Evolutionary conservation across 192 early-diverging fungal species (phyloP).

Genomic region (Podila epigama): DNA sequence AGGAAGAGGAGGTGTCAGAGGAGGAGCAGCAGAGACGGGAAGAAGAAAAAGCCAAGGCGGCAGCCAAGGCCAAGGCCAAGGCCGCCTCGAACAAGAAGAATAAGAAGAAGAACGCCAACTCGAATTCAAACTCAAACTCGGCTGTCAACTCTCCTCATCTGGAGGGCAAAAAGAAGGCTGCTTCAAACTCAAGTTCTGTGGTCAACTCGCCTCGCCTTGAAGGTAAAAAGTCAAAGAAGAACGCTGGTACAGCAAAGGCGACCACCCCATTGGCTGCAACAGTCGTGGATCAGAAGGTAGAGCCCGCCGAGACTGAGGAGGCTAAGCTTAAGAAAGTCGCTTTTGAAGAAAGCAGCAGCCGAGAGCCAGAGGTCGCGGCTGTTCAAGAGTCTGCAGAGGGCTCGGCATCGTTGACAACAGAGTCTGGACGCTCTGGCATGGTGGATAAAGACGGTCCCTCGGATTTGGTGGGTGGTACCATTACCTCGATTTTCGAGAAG

Average conservation of each 20-base stretch:
- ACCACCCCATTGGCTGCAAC: background rate
- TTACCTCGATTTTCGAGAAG: conserved; percentile 46
- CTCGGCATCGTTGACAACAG: background rate
- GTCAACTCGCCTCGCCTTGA: conserved; percentile 1
- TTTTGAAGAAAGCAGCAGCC: background rate
- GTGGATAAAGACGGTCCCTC: conserved; percentile 33
- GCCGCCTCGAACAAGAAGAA: conserved; percentile 19
- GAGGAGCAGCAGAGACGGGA: conserved; percentile 10
- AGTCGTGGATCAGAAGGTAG: background rate
- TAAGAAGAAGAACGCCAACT: conserved; percentile 39
- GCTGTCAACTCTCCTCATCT: conserved; percentile 41
- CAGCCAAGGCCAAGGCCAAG: conserved; percentile 11
- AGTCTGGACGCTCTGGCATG: conserved; percentile 5
- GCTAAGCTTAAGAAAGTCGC: conserved; percentile 24
- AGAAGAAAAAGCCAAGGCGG: conserved; percentile 3
- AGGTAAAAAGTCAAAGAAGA: conserved; percentile 33
- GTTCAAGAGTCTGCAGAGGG: background rate
- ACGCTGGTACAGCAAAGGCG: background rate
- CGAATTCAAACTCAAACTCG: conserved; percentile 15
- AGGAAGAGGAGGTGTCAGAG: conserved; percentile 12
- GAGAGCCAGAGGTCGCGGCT: background rate
- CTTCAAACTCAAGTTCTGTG: background rate
- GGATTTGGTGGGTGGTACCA: conserved; percentile 25
- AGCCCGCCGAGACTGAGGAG: conserved; percentile 33
- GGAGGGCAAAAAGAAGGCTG: conserved; percentile 14